phyloP scores from a whole-genome alignment of 129 eudicot species.

The Helichrysum umbraculigerum region DNA sequence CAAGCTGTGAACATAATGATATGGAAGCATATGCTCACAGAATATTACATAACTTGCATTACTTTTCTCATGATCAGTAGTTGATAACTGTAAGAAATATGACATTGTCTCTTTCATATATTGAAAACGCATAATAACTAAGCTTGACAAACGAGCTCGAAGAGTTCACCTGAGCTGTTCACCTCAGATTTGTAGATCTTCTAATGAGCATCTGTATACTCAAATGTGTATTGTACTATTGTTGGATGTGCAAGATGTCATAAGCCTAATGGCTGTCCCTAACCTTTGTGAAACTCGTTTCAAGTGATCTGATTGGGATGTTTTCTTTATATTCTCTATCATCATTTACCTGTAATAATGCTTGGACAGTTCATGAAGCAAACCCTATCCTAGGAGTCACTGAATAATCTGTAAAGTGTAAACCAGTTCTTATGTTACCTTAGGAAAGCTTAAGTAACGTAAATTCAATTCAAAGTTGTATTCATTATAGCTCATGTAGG shows the following conservation, averaged over 20 bases:
- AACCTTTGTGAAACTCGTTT: background rate
- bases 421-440: slow-evolving; percentile 2
- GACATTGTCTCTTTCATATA: background rate
- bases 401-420: background rate
- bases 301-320: slow-evolving; percentile 11
- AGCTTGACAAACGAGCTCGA: background rate
- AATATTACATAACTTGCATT: background rate
- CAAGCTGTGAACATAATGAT: background rate
- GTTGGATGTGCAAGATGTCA: background rate
- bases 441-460: background rate
- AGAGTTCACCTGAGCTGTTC: background rate
- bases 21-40: background rate
- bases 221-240: background rate
- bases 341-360: background rate
- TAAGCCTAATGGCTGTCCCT: background rate
- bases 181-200: background rate
- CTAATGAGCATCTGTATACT: background rate
- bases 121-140: background rate
- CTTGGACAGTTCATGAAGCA: background rate
- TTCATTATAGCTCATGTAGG: background rate
- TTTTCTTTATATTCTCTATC: background rate
- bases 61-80: background rate
- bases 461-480: background rate
- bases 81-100: background rate
- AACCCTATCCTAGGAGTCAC: background rate